Evolutionary conservation across 257 asterid species (phyloP), one percentile per base, ranked within the genome.

Genomic region (Solanum lignicaule): DNA sequence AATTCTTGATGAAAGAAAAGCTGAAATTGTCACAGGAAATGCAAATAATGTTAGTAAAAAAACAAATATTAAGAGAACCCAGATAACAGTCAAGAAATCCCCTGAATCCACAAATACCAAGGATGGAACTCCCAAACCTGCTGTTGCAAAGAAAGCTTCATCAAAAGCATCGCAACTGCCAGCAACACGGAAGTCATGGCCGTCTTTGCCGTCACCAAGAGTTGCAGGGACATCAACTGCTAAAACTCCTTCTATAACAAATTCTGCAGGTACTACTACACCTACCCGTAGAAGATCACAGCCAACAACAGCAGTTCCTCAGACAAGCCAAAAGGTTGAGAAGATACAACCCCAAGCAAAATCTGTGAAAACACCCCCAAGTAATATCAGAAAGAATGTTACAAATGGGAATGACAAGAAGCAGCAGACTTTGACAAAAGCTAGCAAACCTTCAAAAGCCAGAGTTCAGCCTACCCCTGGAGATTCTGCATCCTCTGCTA

Each of bases 131-230:
- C 89, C 94, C 55, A 94, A 90, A 87, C 90, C 88, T 41, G 89
- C 93, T n/a, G 89, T 85, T 86, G 92, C 89, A 84, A 94, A 94
- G 93, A 95, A 94, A 91, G 90, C 89, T 74, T 88, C 95, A 38
- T 65, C 94, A 14, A 95, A 89, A 90, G 87, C 94, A 60, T 89
- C 95, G 33, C 89, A 98, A 74, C 82, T 96, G 90, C 98, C 99
- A 21, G 91, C 94, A 68, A 92, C 92, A 11, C 95, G 98, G 68
- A 95, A 97, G 89, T 97, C 99, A 27, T 97, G 97, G 99, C 95
- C 99, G 43, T 92, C 98, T 82, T 74, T 91, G 84, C 96, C 98
- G 18, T 93, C 96, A 48, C 90, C 95, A 9, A 95, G 94, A 85
- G 93, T 92, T 84, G 82, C 93, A 55, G 95, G 94, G 86, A 88